These are phyloP conservation scores for Schizonepeta tenuifolia DNA, from an alignment of 257 asterid genomes.

Conservation along the genomic window DNA sequence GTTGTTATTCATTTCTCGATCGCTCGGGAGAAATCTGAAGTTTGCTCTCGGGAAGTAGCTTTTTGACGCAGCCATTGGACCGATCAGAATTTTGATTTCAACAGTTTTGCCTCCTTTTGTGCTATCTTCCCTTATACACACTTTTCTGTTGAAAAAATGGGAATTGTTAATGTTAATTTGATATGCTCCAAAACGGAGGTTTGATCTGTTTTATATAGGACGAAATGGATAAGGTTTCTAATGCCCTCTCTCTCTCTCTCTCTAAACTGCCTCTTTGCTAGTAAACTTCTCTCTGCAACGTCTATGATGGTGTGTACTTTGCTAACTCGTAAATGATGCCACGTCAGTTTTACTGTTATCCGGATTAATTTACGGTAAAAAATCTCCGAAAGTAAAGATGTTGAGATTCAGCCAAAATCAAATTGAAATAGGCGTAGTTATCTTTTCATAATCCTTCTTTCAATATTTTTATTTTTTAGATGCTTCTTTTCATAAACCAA, in stretches of 20 bases:
- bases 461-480: no score
- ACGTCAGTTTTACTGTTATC: slow-evolving; percentile 21
- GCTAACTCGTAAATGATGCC: not conserved
- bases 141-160: not conserved
- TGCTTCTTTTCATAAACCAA: no score
- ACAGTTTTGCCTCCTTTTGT: not conserved
- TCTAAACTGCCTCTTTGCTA: slow-evolving; percentile 27
- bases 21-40: slow-evolving; percentile 53
- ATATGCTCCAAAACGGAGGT: slow-evolving; percentile 3
- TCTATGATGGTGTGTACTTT: not conserved
- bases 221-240: slow-evolving; percentile 57
- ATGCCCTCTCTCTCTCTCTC: slow-evolving; percentile 22
- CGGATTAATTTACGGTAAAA: not conserved
- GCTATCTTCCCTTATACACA: not conserved
- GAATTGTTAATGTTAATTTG: not conserved
- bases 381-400: not conserved
- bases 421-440: not conserved
- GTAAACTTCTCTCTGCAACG: slow-evolving; percentile 30
- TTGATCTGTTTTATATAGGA: slow-evolving; percentile 50
- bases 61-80: slow-evolving; percentile 60
- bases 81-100: not conserved
- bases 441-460: not conserved
- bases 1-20: slow-evolving; percentile 31
- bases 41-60: slow-evolving; percentile 57
- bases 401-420: not conserved